Conservation (phyloP, 768 basidiomycete genomes). For the Russula sp. region DNA sequence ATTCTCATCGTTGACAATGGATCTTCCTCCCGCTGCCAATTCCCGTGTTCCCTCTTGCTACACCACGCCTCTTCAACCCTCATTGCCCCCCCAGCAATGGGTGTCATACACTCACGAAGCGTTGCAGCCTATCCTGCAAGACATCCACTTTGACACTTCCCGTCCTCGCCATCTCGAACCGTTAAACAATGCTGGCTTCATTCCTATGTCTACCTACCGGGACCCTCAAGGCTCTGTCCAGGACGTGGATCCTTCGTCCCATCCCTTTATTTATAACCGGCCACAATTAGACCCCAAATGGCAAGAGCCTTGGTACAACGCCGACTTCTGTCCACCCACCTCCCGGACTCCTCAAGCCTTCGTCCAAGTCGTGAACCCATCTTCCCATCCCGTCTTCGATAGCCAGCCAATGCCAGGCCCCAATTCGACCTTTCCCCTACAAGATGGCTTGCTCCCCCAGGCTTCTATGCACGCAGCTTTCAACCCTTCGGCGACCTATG, state of each 20-base stretch:
- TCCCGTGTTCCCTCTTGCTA: neutral
- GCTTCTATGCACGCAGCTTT: neutral
- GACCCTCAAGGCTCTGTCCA: neutral
- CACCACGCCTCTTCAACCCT: neutral
- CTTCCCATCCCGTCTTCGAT: neutral
- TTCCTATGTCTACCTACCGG: neutral
- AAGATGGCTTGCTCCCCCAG: neutral
- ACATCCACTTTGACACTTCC: neutral
- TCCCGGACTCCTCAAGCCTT: neutral
- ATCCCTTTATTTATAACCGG: neutral
- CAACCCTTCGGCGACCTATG: neutral
- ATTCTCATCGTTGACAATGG: neutral
- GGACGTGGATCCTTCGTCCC: neutral
- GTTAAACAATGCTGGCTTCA: neutral
- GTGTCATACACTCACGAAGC: neutral
- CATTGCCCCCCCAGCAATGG: neutral
- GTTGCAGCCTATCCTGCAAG: neutral
- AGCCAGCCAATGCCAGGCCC: neutral
- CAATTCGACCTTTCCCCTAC: neutral
- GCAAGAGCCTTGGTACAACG: neutral
- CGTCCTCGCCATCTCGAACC: neutral
- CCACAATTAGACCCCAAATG: neutral
- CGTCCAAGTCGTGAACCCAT: neutral
- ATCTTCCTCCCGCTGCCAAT: neutral
- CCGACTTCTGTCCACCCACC: neutral